Base-by-base conservation (phyloP, 257 asterid genomes). In the Plectranthus barbatus region DNA sequence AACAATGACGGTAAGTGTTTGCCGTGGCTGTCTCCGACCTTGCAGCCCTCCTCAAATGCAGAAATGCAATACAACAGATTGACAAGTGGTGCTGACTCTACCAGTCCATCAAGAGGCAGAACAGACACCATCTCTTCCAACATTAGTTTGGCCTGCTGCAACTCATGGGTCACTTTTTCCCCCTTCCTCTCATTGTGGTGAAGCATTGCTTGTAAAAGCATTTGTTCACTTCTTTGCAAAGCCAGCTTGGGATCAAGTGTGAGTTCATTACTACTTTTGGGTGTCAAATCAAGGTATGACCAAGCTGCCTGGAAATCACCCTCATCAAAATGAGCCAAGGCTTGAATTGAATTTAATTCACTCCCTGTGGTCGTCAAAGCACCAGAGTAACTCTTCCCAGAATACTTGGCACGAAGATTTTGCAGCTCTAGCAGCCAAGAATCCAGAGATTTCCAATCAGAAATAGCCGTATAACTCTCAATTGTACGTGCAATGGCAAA, bases 151-250 rank as follows among this genome's bases (percentile, higher is more conserved):
- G 96, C 93, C 81, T 79, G 85, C 77, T 79, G 94, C 83, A 93
- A 78, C 57, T 82, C 94, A 69, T 72, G 79, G 68, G 95, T 67
- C 67, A 85, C 91, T 78, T 82, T 82, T 51, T 93, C 99, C 71
- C 71, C 69, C 77, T 81, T 87, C 74, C 94, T 90, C 82, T 86
- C 97, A 31, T 49, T 64, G 36, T 79, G 85, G 74, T 80, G 84
- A 79, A 92, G 96, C 97, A 92, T 85, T 42, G 95, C 99, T 80
- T 92, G 97, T 91, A 92, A 80, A 78, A 92, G 90, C 91, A 92
- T 87, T 68, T 92, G 99, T 68, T 92, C 99, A 49, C 99, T 92
- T 81, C 99, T 89, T 74, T 83, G 96, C 81, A 92, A 78, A 76
- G 97, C 90, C 81, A 85, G 67, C 81, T 81, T 92, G 59, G 97